Evolutionary conservation across 441 rosid genomes (phyloP).

Genomic region (Syzygium syzygioides): DNA sequence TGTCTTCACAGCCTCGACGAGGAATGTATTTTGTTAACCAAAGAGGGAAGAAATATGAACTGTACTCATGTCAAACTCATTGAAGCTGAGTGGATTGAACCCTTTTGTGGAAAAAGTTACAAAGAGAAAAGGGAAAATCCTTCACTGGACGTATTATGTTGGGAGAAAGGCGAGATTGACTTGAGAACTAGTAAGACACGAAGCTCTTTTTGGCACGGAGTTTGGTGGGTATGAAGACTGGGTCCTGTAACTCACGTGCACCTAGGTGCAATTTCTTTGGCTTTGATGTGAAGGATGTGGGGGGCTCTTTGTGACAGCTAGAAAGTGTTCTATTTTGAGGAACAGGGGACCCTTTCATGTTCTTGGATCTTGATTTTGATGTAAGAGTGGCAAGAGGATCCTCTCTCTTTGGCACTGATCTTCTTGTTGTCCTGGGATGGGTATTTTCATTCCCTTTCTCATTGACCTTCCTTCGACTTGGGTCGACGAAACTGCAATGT

Average conservation of each 20-base stretch:
- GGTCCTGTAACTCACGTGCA: constrained; percentile 22
- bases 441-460: background rate
- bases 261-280: background rate
- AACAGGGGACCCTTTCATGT: background rate
- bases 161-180: background rate
- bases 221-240: background rate
- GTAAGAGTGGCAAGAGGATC: background rate
- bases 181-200: constrained; percentile 1
- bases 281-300: constrained; percentile 1
- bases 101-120: background rate
- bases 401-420: background rate
- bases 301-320: background rate
- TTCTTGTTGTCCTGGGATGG: background rate
- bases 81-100: background rate
- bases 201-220: background rate
- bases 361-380: background rate
- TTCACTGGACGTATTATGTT: background rate
- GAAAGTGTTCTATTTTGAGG: background rate
- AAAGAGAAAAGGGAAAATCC: background rate
- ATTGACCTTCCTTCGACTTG: background rate
- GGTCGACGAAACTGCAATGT: background rate
- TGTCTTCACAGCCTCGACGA: background rate
- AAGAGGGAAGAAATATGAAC: background rate
- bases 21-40: background rate
- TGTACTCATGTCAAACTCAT: background rate